A percentile compares a stretch with the other conserved stretches of the same genome.
Evolutionary conservation across 805 yeast genomes (phyloP).

Genomic region (Sugiyamaella smithiae): DNA sequence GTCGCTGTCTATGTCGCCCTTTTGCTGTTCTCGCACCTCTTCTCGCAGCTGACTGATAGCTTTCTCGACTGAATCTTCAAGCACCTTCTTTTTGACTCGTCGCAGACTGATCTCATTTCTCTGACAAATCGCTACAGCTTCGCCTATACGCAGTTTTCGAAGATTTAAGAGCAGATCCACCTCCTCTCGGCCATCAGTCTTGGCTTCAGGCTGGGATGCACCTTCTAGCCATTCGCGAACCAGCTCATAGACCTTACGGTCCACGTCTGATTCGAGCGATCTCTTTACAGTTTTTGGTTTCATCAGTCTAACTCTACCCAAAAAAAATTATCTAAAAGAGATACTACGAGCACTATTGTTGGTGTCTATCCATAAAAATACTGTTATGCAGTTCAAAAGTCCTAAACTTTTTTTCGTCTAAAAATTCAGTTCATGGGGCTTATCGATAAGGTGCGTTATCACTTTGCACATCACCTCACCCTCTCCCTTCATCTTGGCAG

Average conservation of each 20-base stretch:
- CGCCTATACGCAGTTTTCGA: constrained; percentile 47
- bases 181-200: constrained; percentile 1
- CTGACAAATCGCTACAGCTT: constrained; percentile 43
- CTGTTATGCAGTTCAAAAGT: neutral
- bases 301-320: neutral
- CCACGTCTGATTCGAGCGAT: constrained; percentile 14
- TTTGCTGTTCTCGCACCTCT: constrained; percentile 53
- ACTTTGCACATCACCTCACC: too few relatives aligned
- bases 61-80: constrained; percentile 63
- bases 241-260: constrained; percentile 28
- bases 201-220: too few relatives aligned
- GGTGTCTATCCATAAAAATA: neutral
- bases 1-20: constrained; percentile 37
- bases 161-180: constrained; percentile 13
- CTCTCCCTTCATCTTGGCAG: too few relatives aligned
- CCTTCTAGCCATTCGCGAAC: constrained; percentile 27
- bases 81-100: constrained; percentile 61
- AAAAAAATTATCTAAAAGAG: neutral
- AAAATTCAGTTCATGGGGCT: constrained; percentile 4
- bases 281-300: neutral
- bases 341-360: too few relatives aligned
- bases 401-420: neutral
- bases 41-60: constrained; percentile 53
- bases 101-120: constrained; percentile 62
- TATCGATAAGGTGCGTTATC: constrained; percentile 3